A percentile compares a stretch with the other conserved stretches of the same genome.
These are phyloP conservation scores for Sideroxylon spinosum DNA, from an alignment of 179 eudicot genomes.

Conservation along the genomic window DNA sequence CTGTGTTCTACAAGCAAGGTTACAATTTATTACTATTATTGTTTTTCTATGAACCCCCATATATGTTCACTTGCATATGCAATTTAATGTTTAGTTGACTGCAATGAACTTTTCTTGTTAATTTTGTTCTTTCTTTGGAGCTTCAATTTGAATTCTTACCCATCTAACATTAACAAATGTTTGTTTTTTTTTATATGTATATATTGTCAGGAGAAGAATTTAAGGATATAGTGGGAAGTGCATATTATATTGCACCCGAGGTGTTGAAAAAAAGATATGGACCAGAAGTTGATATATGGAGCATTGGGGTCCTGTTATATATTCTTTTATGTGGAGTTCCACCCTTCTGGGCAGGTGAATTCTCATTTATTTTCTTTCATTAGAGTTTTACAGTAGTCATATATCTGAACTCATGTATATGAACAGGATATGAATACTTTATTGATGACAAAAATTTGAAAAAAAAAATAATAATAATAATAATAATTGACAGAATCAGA, in stretches of 20 bases:
- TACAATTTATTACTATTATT: background rate
- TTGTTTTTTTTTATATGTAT: no score
- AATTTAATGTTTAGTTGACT: no score
- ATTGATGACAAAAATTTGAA: background rate
- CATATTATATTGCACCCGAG: slow-evolving; percentile 53
- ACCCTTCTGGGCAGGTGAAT: slow-evolving; percentile 55
- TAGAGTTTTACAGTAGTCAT: background rate
- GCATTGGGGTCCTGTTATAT: slow-evolving; percentile 49
- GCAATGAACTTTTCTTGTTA: background rate
- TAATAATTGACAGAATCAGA: slow-evolving; percentile 45
- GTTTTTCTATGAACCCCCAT: background rate
- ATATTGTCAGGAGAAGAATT: slow-evolving; percentile 35
- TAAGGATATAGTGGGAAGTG: slow-evolving; percentile 52
- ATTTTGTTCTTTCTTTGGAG: background rate
- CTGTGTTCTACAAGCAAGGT: slow-evolving; percentile 55
- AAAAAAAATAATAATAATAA: no score
- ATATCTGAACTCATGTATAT: no score
- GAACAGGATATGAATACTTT: background rate
- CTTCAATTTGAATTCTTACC: background rate
- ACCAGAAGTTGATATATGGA: slow-evolving; percentile 55
- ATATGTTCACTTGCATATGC: background rate
- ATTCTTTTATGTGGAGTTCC: slow-evolving; percentile 52
- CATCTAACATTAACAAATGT: background rate
- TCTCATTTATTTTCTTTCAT: background rate
- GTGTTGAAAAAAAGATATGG: slow-evolving; percentile 49